Evolutionary conservation across 2,329 filamentous ascomycete species (phyloP).

Genomic region (Arthroderma sp.): DNA sequence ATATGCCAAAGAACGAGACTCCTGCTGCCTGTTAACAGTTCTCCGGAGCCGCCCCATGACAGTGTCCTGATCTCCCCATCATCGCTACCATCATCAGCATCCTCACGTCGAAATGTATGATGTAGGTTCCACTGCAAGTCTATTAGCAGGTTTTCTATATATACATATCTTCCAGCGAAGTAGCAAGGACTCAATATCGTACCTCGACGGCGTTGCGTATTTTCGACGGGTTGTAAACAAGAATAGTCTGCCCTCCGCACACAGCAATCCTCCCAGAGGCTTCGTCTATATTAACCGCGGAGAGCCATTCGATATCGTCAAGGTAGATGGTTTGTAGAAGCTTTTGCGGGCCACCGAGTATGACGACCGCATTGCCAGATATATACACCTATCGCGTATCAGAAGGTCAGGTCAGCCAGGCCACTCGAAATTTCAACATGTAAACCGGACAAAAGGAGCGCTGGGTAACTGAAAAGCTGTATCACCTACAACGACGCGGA

Average conservation of each 20-base stretch:
- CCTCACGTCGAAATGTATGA: background rate
- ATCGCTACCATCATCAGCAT: slow-evolving; percentile 44
- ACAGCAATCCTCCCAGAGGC: slow-evolving; percentile 72
- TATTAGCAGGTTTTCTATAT: slow-evolving; percentile 12
- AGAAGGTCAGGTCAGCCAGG: slow-evolving; percentile 11
- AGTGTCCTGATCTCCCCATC: slow-evolving; percentile 47
- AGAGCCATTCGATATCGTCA: slow-evolving; percentile 55
- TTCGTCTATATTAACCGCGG: slow-evolving; percentile 72
- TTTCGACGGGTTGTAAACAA: slow-evolving; percentile 66
- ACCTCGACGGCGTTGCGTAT: slow-evolving; percentile 63
- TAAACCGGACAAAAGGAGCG: background rate
- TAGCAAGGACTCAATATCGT: slow-evolving; percentile 18
- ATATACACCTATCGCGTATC: slow-evolving; percentile 59
- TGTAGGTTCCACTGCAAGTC: slow-evolving; percentile 1
- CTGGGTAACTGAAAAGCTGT: background rate
- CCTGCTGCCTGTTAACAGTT: slow-evolving; percentile 66
- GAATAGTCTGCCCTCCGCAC: slow-evolving; percentile 53
- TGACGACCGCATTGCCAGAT: slow-evolving; percentile 73
- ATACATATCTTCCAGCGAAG: background rate
- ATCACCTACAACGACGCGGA: slow-evolving; percentile 56
- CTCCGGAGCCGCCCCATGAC: slow-evolving; percentile 79
- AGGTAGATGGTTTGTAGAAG: slow-evolving; percentile 87
- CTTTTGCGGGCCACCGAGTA: slow-evolving; percentile 61
- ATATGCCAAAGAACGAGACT: slow-evolving; percentile 58
- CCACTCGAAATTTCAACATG: slow-evolving; percentile 4